These are phyloP conservation scores for Lunularia cruciata DNA, from an alignment of 225 moss, liverwort and hornwort species.

Conservation along the genomic window DNA sequence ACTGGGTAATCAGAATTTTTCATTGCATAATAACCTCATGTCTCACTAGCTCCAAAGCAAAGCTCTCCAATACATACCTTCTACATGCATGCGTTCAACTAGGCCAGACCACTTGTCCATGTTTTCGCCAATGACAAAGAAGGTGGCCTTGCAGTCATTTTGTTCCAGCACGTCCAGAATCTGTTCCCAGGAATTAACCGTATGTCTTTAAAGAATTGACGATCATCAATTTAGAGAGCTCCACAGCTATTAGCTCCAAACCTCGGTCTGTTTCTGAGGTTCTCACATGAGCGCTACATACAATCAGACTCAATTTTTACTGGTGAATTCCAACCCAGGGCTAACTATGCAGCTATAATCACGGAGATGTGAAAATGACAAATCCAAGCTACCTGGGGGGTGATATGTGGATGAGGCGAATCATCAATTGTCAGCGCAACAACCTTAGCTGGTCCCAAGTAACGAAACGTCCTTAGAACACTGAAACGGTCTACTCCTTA, in stretches of 20 bases:
- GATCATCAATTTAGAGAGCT: background rate
- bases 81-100: slow-evolving; percentile 50
- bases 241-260: background rate
- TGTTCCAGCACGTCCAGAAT: slow-evolving; percentile 53
- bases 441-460: slow-evolving; percentile 15
- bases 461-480: background rate
- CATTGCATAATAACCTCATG: background rate
- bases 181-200: slow-evolving; percentile 24
- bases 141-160: slow-evolving; percentile 60
- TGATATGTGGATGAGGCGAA: slow-evolving; percentile 59
- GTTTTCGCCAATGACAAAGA: slow-evolving; percentile 60
- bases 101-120: slow-evolving; percentile 40
- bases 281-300: too few species aligned
- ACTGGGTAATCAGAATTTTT: too few species aligned
- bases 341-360: background rate
- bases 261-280: too few species aligned
- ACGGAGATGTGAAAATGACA: background rate
- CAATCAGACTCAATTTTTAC: too few species aligned
- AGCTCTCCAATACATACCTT: slow-evolving; percentile 34
- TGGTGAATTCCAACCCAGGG: background rate
- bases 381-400: slow-evolving; percentile 39
- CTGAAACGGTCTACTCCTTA: too few species aligned
- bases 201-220: background rate
- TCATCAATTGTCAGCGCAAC: slow-evolving; percentile 67
- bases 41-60: background rate